Evolutionary conservation across 495 filamentous ascomycete species (phyloP).

Genomic region (Penicillium chermesinum): DNA sequence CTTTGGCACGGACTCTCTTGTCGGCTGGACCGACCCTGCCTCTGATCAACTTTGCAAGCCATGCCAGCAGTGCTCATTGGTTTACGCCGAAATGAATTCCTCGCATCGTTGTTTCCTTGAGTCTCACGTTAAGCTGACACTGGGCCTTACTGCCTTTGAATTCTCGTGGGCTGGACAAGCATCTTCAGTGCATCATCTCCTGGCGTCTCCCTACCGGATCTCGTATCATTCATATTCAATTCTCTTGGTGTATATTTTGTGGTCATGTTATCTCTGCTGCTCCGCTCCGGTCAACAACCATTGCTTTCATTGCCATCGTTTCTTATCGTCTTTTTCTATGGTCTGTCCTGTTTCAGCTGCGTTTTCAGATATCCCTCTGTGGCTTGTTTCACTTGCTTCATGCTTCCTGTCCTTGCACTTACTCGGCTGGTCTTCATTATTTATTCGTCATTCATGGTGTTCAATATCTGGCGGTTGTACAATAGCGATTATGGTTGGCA

Average conservation of each 20-base stretch:
- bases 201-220: constrained; percentile 12
- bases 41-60: constrained; percentile 2
- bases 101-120: background rate
- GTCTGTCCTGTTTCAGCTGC: constrained; percentile 6
- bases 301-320: constrained; percentile 2
- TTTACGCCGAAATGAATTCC: background rate
- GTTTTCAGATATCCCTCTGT: constrained; percentile 21
- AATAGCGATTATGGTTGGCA: constrained; percentile 21
- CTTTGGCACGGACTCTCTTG: background rate
- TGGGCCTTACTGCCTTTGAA: constrained; percentile 1
- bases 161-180: constrained; percentile 5
- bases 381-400: constrained; percentile 15
- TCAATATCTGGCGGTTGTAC: constrained; percentile 18
- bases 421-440: background rate
- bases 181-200: constrained; percentile 16
- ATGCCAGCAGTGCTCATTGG: background rate
- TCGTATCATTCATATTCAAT: constrained; percentile 1
- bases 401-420: constrained; percentile 6
- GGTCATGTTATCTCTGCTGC: background rate
- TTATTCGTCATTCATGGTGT: constrained; percentile 15
- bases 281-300: constrained; percentile 7
- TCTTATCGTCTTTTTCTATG: constrained; percentile 3
- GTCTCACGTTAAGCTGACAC: constrained; percentile 1
- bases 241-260: constrained; percentile 4
- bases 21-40: constrained; percentile 19